phyloP scores from a whole-genome alignment of 768 basidiomycete genomes.

The Phaeolepiota aurea region DNA sequence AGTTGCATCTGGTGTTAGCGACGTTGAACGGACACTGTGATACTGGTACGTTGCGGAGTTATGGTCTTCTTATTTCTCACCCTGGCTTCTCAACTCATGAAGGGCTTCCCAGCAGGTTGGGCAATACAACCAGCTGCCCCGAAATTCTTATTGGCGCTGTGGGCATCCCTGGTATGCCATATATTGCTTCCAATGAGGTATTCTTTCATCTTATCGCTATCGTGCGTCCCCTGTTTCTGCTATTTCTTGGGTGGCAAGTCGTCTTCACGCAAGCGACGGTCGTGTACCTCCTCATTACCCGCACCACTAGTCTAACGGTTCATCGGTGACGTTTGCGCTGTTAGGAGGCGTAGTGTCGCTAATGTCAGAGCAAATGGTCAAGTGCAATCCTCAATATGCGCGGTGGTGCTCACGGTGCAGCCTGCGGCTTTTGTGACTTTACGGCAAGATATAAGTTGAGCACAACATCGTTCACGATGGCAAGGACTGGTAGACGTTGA shows the following conservation, averaged over 20 bases:
- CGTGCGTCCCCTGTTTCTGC: conserved; percentile 31
- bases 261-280: conserved; percentile 30
- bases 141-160: conserved; percentile 22
- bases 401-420: neutral
- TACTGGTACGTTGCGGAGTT: neutral
- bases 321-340: neutral
- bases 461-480: no score
- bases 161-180: conserved; percentile 36
- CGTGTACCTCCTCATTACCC: neutral
- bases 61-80: neutral
- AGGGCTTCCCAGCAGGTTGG: conserved; percentile 44
- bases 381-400: neutral
- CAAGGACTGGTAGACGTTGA: no score
- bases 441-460: no score
- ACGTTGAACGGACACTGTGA: no score
- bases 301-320: conserved; percentile 28
- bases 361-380: neutral
- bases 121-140: conserved; percentile 43
- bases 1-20: no score
- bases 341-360: conserved; percentile 9
- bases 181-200: conserved; percentile 38
- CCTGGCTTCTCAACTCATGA: conserved; percentile 4
- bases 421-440: neutral
- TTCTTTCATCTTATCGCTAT: conserved; percentile 36
- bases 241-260: conserved; percentile 41